phyloP scores from a whole-genome alignment of 1,139 yeast species.

The Lodderomyces jiufengensis region DNA sequence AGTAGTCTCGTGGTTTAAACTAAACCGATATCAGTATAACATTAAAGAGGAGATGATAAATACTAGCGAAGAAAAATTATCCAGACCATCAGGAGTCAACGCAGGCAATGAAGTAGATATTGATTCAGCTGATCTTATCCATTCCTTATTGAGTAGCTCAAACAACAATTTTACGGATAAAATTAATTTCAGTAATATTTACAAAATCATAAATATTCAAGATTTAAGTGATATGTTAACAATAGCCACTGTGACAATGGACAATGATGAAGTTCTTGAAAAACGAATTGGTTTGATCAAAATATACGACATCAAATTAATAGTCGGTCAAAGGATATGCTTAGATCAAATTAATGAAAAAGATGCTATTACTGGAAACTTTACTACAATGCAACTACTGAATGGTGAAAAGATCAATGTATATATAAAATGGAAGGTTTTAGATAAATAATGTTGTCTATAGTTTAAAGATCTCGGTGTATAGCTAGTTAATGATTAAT shows the following conservation, averaged over 20 bases:
- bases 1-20: slow-evolving; percentile 1
- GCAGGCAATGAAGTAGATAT: too few species aligned
- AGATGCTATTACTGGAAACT: background rate
- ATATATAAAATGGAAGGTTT: background rate
- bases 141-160: background rate
- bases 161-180: background rate
- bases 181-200: background rate
- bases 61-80: too few species aligned
- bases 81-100: too few species aligned
- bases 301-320: background rate
- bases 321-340: background rate
- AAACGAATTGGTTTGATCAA: background rate
- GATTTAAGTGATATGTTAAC: background rate
- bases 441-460: too few species aligned
- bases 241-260: background rate
- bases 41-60: background rate
- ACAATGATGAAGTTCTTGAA: background rate
- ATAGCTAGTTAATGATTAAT: too few species aligned
- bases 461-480: background rate
- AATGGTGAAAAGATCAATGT: too few species aligned
- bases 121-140: too few species aligned
- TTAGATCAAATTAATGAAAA: background rate
- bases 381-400: background rate
- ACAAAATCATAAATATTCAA: background rate
- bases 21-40: background rate